Conservation (phyloP, 306 rosid genomes). For the Pyrus bretschneideri region DNA sequence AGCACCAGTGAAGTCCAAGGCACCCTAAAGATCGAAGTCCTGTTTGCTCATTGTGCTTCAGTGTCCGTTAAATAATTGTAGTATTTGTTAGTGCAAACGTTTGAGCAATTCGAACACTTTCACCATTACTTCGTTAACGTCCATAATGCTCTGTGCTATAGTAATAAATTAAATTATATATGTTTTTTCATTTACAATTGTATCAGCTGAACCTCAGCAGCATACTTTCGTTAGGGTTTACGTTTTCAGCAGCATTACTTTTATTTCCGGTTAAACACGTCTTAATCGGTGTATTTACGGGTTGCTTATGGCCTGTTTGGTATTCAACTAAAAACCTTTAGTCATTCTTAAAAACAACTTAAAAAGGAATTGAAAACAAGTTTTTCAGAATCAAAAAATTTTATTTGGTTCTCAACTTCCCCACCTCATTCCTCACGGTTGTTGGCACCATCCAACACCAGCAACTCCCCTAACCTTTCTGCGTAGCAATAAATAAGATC, state of each 20-base stretch:
- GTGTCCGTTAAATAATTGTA: slow-evolving; percentile 34
- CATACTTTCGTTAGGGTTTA: not conserved
- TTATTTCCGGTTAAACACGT: not conserved
- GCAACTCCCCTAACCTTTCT: no score
- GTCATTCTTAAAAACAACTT: no score
- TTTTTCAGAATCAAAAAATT: no score
- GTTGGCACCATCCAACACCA: no score
- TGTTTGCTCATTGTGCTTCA: slow-evolving; percentile 6
- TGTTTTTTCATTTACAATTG: not conserved
- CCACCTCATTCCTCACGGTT: no score
- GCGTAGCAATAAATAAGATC: no score
- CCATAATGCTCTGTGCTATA: slow-evolving; percentile 6
- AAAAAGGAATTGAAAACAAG: no score
- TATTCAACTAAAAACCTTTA: no score
- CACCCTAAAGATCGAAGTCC: slow-evolving; percentile 38
- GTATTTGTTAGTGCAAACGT: slow-evolving; percentile 32
- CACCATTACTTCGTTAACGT: not conserved
- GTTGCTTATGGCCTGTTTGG: no score
- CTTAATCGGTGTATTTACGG: not conserved
- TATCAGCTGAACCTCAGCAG: not conserved
- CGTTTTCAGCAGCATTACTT: not conserved
- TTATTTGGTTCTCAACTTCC: no score
- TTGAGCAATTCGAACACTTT: slow-evolving; percentile 17
- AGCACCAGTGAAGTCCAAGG: slow-evolving; percentile 58
- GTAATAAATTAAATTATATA: slow-evolving; percentile 12